Evolutionary conservation across 768 basidiomycete species (phyloP).

Genomic region (Lentinula detonsa): DNA sequence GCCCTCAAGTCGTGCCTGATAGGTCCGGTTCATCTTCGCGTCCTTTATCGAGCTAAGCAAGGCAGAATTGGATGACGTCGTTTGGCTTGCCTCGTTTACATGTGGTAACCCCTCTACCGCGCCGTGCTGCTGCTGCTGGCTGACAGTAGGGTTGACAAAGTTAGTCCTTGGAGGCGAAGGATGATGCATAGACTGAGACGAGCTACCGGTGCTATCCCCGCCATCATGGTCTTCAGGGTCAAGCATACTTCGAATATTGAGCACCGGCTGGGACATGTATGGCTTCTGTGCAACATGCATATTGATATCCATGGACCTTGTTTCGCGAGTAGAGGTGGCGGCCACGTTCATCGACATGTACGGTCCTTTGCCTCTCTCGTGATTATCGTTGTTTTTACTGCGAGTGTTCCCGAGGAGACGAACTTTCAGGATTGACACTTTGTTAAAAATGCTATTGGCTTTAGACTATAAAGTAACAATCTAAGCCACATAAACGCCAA

Average conservation of each 20-base stretch:
- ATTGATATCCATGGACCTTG: constrained; percentile 26
- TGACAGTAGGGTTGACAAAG: not conserved
- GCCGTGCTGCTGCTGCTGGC: not conserved
- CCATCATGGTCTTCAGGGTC: not conserved
- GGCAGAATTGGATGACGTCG: not conserved
- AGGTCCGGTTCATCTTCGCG: not conserved
- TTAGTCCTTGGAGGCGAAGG: not conserved
- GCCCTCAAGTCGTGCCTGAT: not conserved
- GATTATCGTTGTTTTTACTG: not conserved
- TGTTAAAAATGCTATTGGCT: not conserved
- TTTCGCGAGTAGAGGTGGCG: constrained; percentile 18
- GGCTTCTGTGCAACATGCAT: constrained; percentile 22
- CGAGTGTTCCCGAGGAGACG: not conserved
- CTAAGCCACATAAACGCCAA: not conserved
- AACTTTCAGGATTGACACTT: not conserved
- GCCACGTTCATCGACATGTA: constrained; percentile 12
- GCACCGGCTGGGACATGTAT: constrained; percentile 41
- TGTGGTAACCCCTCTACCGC: not conserved
- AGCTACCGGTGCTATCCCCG: not conserved
- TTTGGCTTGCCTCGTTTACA: not conserved
- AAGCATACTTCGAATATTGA: constrained; percentile 11
- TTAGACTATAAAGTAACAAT: not conserved
- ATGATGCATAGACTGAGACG: not conserved
- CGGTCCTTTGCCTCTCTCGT: not conserved
- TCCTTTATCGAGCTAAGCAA: not conserved